Evolutionary conservation across 169 alveolate genomes (phyloP).

Genomic region (Theileria equi): DNA sequence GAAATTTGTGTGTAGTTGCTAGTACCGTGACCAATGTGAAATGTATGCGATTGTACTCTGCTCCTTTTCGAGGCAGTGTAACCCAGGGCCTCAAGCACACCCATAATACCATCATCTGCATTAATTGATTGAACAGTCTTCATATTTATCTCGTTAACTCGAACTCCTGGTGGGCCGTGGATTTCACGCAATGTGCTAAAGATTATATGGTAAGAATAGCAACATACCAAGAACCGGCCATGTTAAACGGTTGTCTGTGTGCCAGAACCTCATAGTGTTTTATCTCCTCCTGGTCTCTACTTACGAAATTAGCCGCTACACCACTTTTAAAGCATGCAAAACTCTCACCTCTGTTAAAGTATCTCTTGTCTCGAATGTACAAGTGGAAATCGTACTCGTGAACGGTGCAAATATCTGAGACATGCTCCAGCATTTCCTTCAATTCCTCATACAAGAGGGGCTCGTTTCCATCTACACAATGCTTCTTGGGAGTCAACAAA

Average conservation of each 20-base stretch:
- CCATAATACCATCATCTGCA: background rate
- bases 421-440: constrained; percentile 4
- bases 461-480: background rate
- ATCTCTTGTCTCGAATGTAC: background rate
- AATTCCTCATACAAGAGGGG: constrained; percentile 3
- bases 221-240: constrained; percentile 39
- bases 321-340: too few relatives aligned
- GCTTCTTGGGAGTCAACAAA: background rate
- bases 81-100: constrained; percentile 16
- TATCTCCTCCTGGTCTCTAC: background rate
- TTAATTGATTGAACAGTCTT: constrained; percentile 4
- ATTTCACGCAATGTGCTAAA: constrained; percentile 20
- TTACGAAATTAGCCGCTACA: too few relatives aligned
- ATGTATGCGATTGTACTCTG: constrained; percentile 44
- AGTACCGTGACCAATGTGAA: constrained; percentile 69
- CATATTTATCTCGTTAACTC: background rate
- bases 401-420: background rate
- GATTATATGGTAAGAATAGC: too few relatives aligned
- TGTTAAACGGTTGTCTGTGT: constrained; percentile 31
- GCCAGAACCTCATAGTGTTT: constrained; percentile 31
- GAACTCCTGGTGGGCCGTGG: constrained; percentile 5
- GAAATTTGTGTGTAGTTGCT: constrained; percentile 60
- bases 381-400: constrained; percentile 6
- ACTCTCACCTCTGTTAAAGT: too few relatives aligned
- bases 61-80: background rate